A percentile compares a stretch with the other conserved stretches of the same genome.
phyloP scores from a whole-genome alignment of 129 eudicot genomes.

The Centaurea solstitialis region DNA sequence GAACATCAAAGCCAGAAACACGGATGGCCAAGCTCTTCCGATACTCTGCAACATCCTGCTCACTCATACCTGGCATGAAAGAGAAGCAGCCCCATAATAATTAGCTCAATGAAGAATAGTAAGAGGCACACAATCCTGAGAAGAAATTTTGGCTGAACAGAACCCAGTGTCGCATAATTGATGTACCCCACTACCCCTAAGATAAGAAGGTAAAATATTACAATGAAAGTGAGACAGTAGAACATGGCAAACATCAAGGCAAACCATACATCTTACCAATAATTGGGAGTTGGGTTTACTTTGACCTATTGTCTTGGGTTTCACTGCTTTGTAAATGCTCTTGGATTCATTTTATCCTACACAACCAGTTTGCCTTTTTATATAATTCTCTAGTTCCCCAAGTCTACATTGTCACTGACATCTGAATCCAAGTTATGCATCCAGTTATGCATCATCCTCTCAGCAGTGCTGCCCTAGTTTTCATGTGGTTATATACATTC shows the following conservation, averaged over 20 bases:
- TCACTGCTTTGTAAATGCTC: background rate
- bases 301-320: background rate
- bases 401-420: background rate
- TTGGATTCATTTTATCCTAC: background rate
- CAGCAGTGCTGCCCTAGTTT: background rate
- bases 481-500: background rate
- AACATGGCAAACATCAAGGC: background rate
- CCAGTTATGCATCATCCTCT: background rate
- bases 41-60: conserved; percentile 83
- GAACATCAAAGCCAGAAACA: conserved; percentile 96
- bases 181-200: no score
- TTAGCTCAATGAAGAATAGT: background rate
- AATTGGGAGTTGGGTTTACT: background rate
- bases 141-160: background rate
- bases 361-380: background rate
- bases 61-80: conserved; percentile 74
- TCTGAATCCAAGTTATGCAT: no score
- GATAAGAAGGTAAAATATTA: background rate
- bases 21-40: conserved; percentile 82
- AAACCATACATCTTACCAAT: background rate
- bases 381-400: background rate
- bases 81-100: conserved; percentile 20
- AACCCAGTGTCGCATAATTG: background rate
- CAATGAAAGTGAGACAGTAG: background rate
- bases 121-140: background rate